These are phyloP conservation scores for Kalaharituber pfeilii DNA, from an alignment of 2,329 filamentous ascomycete species.

Conservation along the genomic window DNA sequence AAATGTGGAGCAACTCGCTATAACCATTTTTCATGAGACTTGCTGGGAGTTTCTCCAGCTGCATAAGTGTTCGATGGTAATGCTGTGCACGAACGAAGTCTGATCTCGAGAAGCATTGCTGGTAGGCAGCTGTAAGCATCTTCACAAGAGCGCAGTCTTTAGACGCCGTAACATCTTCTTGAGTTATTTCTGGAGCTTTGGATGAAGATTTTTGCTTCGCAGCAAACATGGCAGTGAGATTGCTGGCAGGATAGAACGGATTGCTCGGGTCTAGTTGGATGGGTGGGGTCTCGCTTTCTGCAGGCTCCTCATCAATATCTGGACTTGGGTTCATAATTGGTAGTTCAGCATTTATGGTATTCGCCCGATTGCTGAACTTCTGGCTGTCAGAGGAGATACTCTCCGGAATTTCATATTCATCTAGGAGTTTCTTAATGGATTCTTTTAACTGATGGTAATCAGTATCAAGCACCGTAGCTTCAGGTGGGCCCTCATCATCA, in stretches of 20 bases:
- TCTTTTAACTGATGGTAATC: slow-evolving; percentile 68
- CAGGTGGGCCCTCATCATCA: slow-evolving; percentile 29
- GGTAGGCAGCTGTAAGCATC: slow-evolving; percentile 60
- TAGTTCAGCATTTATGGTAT: slow-evolving; percentile 9
- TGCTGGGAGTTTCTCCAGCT: slow-evolving; percentile 47
- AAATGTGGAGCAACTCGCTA: slow-evolving; percentile 53
- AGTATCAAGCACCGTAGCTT: slow-evolving; percentile 44
- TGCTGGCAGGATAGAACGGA: slow-evolving; percentile 18
- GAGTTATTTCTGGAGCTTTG: neutral
- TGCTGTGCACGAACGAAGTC: slow-evolving; percentile 72
- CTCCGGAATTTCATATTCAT: slow-evolving; percentile 65
- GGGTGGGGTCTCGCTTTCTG: slow-evolving; percentile 21
- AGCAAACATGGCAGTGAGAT: slow-evolving; percentile 19
- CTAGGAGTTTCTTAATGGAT: slow-evolving; percentile 61
- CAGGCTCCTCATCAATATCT: slow-evolving; percentile 7
- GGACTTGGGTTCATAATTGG: slow-evolving; percentile 18
- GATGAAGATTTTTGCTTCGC: slow-evolving; percentile 7
- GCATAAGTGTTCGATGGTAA: slow-evolving; percentile 68
- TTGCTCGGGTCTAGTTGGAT: slow-evolving; percentile 17
- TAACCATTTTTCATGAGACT: slow-evolving; percentile 51
- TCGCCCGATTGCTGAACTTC: slow-evolving; percentile 48
- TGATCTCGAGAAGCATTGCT: slow-evolving; percentile 57
- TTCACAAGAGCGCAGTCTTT: slow-evolving; percentile 38
- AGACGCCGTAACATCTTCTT: slow-evolving; percentile 21
- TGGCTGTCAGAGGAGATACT: slow-evolving; percentile 44